These are phyloP conservation scores for Sporothrix dimorphospora DNA, from an alignment of 2,329 filamentous ascomycete species.

Conservation along the genomic window DNA sequence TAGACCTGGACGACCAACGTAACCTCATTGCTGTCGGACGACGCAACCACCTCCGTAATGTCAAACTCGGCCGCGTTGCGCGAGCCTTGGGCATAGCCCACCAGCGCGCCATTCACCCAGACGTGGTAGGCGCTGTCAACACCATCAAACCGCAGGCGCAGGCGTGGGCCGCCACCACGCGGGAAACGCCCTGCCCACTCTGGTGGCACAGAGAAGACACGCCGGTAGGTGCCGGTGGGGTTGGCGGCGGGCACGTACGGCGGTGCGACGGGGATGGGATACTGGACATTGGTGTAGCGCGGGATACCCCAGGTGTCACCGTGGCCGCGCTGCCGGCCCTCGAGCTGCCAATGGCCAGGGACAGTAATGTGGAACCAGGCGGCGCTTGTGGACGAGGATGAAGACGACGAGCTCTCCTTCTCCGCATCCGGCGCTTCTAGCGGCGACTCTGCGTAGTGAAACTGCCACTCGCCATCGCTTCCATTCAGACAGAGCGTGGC, in stretches of 20 bases:
- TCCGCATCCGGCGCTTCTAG: conserved; percentile 45
- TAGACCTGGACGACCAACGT: conserved; percentile 66
- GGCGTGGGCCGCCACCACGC: conserved; percentile 39
- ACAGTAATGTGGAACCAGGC: conserved; percentile 56
- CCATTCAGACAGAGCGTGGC: conserved; percentile 57
- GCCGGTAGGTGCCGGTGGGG: conserved; percentile 65
- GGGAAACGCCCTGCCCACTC: conserved; percentile 46
- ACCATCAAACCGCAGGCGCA: conserved; percentile 70
- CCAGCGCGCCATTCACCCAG: conserved; percentile 65
- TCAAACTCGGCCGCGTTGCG: conserved; percentile 73
- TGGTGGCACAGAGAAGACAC: conserved; percentile 56
- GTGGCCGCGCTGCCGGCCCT: conserved; percentile 48
- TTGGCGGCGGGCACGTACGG: conserved; percentile 66
- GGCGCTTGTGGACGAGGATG: neutral
- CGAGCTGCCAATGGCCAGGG: conserved; percentile 70
- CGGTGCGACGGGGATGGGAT: conserved; percentile 66
- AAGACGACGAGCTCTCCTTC: conserved; percentile 38
- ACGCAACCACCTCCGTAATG: conserved; percentile 47
- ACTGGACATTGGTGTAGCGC: conserved; percentile 70
- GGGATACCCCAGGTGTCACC: conserved; percentile 56
- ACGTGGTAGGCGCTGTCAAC: conserved; percentile 73
- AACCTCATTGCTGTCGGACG: conserved; percentile 20
- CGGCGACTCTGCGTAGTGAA: conserved; percentile 53
- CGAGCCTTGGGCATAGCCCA: conserved; percentile 71
- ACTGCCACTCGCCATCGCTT: conserved; percentile 60